These are phyloP conservation scores for Nakaseomyces bracarensis DNA, from an alignment of 1,139 yeast species.

Conservation along the genomic window DNA sequence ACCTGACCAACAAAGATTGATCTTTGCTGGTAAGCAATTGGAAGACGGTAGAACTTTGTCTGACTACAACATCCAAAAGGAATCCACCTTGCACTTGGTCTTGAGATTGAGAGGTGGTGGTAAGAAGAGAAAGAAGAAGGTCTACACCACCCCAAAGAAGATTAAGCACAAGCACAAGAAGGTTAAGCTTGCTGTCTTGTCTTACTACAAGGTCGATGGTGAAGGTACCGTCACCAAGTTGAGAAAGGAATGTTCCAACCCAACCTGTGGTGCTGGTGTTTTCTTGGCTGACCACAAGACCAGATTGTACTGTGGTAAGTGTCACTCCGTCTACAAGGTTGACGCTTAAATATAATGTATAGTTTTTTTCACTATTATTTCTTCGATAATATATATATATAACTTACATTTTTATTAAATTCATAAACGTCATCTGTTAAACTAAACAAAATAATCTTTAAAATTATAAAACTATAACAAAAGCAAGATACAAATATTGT, in stretches of 20 bases:
- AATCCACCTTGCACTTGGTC: constrained; percentile 95
- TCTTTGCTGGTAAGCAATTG: constrained; percentile 96
- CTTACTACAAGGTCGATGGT: constrained; percentile 98
- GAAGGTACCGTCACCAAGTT: constrained; percentile 98
- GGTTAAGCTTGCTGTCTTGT: constrained; percentile 97
- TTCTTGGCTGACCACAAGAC: constrained; percentile 99
- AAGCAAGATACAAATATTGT: too few species aligned
- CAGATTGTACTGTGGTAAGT: constrained; percentile 99
- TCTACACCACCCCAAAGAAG: constrained; percentile 99
- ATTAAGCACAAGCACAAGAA: constrained; percentile 99
- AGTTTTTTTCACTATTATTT: neutral
- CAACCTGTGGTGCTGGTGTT: constrained; percentile 96
- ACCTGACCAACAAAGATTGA: constrained; percentile 98
- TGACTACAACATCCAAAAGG: constrained; percentile 98
- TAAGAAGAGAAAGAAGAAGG: constrained; percentile 99
- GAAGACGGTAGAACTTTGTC: constrained; percentile 63
- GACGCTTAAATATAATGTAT: constrained; percentile 19
- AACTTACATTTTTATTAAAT: neutral
- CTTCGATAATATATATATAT: too few species aligned
- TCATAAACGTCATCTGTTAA: too few species aligned
- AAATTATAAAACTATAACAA: too few species aligned
- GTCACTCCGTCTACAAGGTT: constrained; percentile 78
- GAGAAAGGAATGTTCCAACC: constrained; percentile 96
- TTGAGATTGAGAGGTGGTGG: constrained; percentile 99
- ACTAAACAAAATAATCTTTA: too few species aligned